Evolutionary conservation across 805 yeast species (phyloP).

Genomic region (Myxozyma sirexii): DNA sequence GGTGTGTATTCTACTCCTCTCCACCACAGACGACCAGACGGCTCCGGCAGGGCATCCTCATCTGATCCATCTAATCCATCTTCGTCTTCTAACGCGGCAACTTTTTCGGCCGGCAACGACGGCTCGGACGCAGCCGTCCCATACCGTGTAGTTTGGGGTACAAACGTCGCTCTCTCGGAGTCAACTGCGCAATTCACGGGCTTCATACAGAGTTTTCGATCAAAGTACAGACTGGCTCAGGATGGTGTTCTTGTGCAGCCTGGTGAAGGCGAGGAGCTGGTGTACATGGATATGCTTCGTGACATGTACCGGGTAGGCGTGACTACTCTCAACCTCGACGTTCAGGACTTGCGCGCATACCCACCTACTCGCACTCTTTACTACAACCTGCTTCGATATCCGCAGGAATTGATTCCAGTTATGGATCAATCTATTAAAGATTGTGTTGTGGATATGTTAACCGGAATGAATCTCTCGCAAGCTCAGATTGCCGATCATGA

Average conservation of each 20-base stretch:
- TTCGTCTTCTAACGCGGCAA: slow-evolving; percentile 24
- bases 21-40: slow-evolving; percentile 48
- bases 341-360: slow-evolving; percentile 73
- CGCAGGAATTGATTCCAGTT: slow-evolving; percentile 95
- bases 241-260: slow-evolving; percentile 45
- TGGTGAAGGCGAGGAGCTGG: slow-evolving; percentile 68
- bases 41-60: slow-evolving; percentile 6
- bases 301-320: slow-evolving; percentile 77
- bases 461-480: slow-evolving; percentile 46
- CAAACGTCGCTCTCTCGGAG: slow-evolving; percentile 90
- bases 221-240: slow-evolving; percentile 67
- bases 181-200: slow-evolving; percentile 77
- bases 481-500: slow-evolving; percentile 34
- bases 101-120: slow-evolving; percentile 26
- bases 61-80: slow-evolving; percentile 25
- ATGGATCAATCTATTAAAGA: slow-evolving; percentile 97
- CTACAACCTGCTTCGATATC: slow-evolving; percentile 85
- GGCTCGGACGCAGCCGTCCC: slow-evolving; percentile 39
- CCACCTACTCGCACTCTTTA: slow-evolving; percentile 77
- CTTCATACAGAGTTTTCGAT: slow-evolving; percentile 81
- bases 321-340: slow-evolving; percentile 82
- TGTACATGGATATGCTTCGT: slow-evolving; percentile 72
- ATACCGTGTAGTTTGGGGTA: slow-evolving; percentile 88
- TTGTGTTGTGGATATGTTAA: slow-evolving; percentile 73
- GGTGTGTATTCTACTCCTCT: slow-evolving; percentile 72